Percentiles rank a stretch among this genome's conserved stretches.
Evolutionary conservation across 2,329 filamentous ascomycete genomes (phyloP).

Genomic region (Nothomitra cinnamomea): DNA sequence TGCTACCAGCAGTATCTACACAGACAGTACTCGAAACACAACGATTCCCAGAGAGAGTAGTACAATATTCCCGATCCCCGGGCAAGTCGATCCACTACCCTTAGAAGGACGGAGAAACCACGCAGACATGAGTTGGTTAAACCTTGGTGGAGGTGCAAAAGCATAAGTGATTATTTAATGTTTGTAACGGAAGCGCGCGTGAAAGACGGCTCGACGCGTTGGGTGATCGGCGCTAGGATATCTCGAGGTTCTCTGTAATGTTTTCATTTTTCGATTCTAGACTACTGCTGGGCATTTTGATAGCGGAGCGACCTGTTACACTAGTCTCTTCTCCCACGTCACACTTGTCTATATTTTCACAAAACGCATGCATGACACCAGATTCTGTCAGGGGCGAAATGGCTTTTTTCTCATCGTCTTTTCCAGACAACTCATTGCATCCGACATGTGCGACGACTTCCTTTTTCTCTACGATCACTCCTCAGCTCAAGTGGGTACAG

Average conservation of each 20-base stretch:
- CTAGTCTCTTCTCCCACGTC: background rate
- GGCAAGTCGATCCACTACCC: background rate
- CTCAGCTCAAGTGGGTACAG: no score
- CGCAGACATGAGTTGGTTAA: slow-evolving; percentile 67
- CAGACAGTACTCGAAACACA: slow-evolving; percentile 4
- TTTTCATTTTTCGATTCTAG: background rate
- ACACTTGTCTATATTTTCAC: background rate
- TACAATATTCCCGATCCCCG: background rate
- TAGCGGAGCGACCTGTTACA: background rate
- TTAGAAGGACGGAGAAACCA: background rate
- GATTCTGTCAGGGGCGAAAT: background rate
- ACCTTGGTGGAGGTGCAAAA: slow-evolving; percentile 34
- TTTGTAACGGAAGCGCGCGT: background rate
- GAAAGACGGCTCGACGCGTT: background rate
- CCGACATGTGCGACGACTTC: slow-evolving; percentile 1
- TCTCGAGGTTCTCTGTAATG: background rate
- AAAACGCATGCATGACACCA: background rate
- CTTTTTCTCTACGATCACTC: background rate
- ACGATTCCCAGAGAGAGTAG: background rate
- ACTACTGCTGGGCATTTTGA: slow-evolving; percentile 2
- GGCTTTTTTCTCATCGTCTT: background rate
- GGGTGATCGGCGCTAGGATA: background rate
- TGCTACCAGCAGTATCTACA: slow-evolving; percentile 6
- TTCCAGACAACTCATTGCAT: background rate
- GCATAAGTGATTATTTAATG: slow-evolving; percentile 1